These are phyloP conservation scores for Gypsophila paniculata DNA, from an alignment of 179 eudicot genomes.

Conservation along the genomic window DNA sequence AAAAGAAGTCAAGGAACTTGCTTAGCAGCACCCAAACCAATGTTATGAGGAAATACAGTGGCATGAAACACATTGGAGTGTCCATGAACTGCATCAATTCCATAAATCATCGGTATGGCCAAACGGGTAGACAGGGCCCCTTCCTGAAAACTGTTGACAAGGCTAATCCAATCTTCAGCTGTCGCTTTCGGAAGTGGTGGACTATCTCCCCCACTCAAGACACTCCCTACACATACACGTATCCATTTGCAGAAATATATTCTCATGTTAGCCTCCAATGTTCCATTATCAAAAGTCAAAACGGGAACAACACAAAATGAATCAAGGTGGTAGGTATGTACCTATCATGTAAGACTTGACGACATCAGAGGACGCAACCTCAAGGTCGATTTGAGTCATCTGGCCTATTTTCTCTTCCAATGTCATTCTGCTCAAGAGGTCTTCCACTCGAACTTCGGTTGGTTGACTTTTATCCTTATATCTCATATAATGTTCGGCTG, in stretches of 20 bases:
- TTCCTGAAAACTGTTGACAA: conserved; percentile 52
- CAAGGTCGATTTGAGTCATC: conserved; percentile 70
- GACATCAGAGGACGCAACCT: conserved; percentile 42
- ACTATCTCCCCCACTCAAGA: conserved; percentile 65
- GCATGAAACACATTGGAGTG: conserved; percentile 55
- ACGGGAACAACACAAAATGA: background rate
- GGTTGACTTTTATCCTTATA: too few relatives aligned
- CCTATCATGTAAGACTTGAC: conserved; percentile 53
- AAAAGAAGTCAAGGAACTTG: conserved; percentile 18
- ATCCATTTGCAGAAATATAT: background rate
- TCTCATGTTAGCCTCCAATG: background rate
- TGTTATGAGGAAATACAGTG: conserved; percentile 66
- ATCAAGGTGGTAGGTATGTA: conserved; percentile 13
- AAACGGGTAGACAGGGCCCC: conserved; percentile 62
- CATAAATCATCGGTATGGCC: conserved; percentile 74
- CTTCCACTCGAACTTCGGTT: too few relatives aligned
- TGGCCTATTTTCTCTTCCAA: conserved; percentile 44
- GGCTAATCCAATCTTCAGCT: conserved; percentile 52
- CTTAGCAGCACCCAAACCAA: conserved; percentile 83
- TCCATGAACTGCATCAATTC: conserved; percentile 80
- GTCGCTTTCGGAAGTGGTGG: conserved; percentile 43
- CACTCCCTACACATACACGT: conserved; percentile 42
- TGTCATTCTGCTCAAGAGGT: too few relatives aligned
- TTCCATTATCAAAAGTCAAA: background rate
- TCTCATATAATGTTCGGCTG: too few relatives aligned